Evolutionary conservation across 768 basidiomycete genomes (phyloP), one percentile per base, ranked within the genome.

Genomic region (Serendipita sp.): DNA sequence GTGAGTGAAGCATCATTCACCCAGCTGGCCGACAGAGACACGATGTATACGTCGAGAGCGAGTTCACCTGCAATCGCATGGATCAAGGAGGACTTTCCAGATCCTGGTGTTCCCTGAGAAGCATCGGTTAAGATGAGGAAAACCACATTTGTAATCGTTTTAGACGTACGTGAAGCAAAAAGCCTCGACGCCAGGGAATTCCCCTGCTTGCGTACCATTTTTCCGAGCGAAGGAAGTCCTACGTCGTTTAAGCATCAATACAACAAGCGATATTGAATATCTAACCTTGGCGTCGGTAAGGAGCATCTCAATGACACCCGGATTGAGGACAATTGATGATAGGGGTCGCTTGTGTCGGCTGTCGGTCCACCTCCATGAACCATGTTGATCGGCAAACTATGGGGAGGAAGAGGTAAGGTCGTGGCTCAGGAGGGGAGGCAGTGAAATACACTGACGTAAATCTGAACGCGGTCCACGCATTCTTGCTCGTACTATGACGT

Each of bases 141-240:
- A 40, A 40, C 40, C 40, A 6, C 40, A 40, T 6, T 40, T 13
- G 6, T 6, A 6, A 29, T 27, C 5, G 16, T 4, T 46, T 15
- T n/a, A 3, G 3, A 55, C 65, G 18, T 67, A 88, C 88, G 68
- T 91, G 84, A 27, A 91, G 78, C 62, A 91, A 81, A 72, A 90
- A 91, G 3, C 91, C 91, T 64, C 91, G 82, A 63, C 91, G 86
- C 81, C 89, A 92, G 34, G 91, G 91, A 68, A 92, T 91, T 62
- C 91, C 91, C 69, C 91, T 85, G 73, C 91, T 87, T n/a, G 88
- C 87, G 69, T 92, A 93, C 91, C 91, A 92, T 83, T 88, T 89
- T 73, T 91, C 89, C 64, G 84, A 85, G 68, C 82, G 83, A 69
- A 92, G 79, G 72, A 91, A 92, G 72, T 91, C 90, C 66, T 83